Evolutionary conservation across 1,284 basidiomycete species (phyloP).

Genomic region (Pisolithus thermaeus): DNA sequence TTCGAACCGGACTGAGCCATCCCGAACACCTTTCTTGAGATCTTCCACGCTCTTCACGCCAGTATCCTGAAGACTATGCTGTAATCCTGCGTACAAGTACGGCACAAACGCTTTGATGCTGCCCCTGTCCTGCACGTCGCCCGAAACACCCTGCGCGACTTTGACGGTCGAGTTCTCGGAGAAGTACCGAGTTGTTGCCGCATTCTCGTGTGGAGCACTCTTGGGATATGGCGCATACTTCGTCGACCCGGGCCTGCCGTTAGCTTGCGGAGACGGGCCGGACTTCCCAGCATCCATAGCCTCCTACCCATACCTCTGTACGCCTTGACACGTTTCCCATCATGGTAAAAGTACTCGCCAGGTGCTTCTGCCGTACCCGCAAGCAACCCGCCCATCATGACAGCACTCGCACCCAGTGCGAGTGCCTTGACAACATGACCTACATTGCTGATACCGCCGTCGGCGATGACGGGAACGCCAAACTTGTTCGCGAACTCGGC

Average conservation of each 20-base stretch:
- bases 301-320: constrained; percentile 98
- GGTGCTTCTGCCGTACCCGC: constrained; percentile 97
- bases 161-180: constrained; percentile 93
- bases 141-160: constrained; percentile 96
- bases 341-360: constrained; percentile 98
- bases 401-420: constrained; percentile 87
- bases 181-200: constrained; percentile 96
- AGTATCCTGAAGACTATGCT: too few species aligned
- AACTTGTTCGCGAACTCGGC: too few species aligned
- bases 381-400: constrained; percentile 98
- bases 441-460: too few species aligned
- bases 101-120: constrained; percentile 30
- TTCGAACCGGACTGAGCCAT: constrained; percentile 83
- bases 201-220: constrained; percentile 73
- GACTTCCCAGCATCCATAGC: constrained; percentile 89
- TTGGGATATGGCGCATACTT: constrained; percentile 45
- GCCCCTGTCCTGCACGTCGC: constrained; percentile 97
- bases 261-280: constrained; percentile 20
- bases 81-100: too few species aligned
- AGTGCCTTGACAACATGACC: constrained; percentile 70
- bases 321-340: constrained; percentile 97
- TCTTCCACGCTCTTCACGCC: too few species aligned
- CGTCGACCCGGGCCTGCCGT: constrained; percentile 31
- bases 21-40: constrained; percentile 8
- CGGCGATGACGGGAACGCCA: too few species aligned